Conservation (phyloP, 805 yeast species). For the Limtongia smithiae region DNA sequence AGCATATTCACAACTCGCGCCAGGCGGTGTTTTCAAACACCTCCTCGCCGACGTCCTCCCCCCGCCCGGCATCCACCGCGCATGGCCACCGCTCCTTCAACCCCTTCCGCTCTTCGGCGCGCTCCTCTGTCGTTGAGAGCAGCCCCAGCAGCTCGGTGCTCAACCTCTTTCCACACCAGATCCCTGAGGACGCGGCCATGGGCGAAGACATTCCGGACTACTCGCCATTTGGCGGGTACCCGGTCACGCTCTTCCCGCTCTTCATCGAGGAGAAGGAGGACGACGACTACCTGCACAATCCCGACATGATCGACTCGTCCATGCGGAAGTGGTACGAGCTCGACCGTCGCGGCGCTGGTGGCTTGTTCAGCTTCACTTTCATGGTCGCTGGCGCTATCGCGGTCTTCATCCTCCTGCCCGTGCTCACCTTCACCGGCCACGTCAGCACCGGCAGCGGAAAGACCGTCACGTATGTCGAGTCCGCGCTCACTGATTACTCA, state of each 20-base stretch:
- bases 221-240: constrained; percentile 92
- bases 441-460: constrained; percentile 3
- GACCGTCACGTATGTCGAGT: constrained; percentile 16
- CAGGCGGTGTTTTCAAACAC: constrained; percentile 22
- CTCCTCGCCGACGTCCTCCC: constrained; percentile 2
- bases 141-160: constrained; percentile 10
- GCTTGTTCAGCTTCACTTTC: constrained; percentile 43
- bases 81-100: too few relatives aligned
- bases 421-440: constrained; percentile 71
- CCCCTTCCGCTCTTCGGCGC: too few relatives aligned
- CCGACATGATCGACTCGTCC: constrained; percentile 91
- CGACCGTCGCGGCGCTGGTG: constrained; percentile 39
- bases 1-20: constrained; percentile 27
- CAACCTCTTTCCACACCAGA: constrained; percentile 14
- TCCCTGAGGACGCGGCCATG: constrained; percentile 19
- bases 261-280: constrained; percentile 90
- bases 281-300: constrained; percentile 93
- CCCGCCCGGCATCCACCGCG: too few relatives aligned
- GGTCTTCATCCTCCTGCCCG: constrained; percentile 79
- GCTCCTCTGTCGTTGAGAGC: too few relatives aligned
- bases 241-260: constrained; percentile 86
- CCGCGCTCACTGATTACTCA: constrained; percentile 45
- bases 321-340: constrained; percentile 42
- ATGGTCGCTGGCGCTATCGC: constrained; percentile 59
- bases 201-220: constrained; percentile 35